Conservation (phyloP, 768 basidiomycete genomes). For the Tricholoma hemisulphureum region DNA sequence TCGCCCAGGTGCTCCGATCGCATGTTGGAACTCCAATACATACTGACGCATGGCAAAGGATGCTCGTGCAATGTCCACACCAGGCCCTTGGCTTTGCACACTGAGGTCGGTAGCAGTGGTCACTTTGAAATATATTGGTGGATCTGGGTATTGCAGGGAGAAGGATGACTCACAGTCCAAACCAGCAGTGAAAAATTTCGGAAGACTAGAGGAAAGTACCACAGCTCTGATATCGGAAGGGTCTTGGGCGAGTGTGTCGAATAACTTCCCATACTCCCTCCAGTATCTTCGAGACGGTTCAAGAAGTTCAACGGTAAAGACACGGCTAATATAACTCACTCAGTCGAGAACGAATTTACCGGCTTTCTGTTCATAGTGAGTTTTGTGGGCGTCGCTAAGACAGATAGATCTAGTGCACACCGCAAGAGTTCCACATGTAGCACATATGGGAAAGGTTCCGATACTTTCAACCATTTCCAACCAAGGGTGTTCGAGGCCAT, state of each 20-base stretch:
- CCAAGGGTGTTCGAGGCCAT: background rate
- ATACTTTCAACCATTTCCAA: conserved; percentile 45
- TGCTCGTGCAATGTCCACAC: conserved; percentile 49
- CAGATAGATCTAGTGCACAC: conserved; percentile 23
- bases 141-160: background rate
- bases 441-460: conserved; percentile 45
- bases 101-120: conserved; percentile 28
- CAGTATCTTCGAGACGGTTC: conserved; percentile 55
- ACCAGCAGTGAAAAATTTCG: conserved; percentile 81
- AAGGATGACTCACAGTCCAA: conserved; percentile 60
- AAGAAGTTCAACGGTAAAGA: background rate
- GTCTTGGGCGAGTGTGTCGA: conserved; percentile 53
- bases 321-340: conserved; percentile 29
- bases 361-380: conserved; percentile 42
- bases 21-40: conserved; percentile 62
- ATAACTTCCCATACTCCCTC: conserved; percentile 61
- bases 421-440: conserved; percentile 45
- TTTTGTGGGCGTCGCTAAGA: background rate
- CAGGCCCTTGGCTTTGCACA: conserved; percentile 17
- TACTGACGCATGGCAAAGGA: conserved; percentile 48
- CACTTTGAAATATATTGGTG: conserved; percentile 22
- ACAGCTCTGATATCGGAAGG: conserved; percentile 59
- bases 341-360: conserved; percentile 63
- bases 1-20: conserved; percentile 64
- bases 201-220: conserved; percentile 67